Conservation (phyloP, 2,329 filamentous ascomycete genomes). For the Alternaria arborescens region DNA sequence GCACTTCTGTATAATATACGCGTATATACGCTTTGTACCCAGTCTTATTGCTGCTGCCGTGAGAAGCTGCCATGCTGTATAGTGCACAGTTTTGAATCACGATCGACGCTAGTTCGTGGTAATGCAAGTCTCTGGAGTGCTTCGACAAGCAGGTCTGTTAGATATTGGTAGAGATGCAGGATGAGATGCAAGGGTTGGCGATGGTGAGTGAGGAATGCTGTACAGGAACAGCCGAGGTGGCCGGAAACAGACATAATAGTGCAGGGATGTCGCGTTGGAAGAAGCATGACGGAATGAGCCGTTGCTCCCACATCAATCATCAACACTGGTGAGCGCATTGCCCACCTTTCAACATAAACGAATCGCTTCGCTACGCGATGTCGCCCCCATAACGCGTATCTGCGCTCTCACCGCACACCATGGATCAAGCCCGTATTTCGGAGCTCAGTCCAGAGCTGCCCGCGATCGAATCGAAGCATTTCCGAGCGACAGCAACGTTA, state of each 20-base stretch:
- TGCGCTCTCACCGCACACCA: slow-evolving; percentile 25
- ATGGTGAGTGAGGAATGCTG: background rate
- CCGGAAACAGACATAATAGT: slow-evolving; percentile 3
- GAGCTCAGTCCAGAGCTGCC: slow-evolving; percentile 44
- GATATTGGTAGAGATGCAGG: background rate
- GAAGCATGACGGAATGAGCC: slow-evolving; percentile 16
- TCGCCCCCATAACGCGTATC: slow-evolving; percentile 11
- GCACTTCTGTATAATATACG: background rate
- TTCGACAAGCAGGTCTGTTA: background rate
- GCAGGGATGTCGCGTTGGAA: slow-evolving; percentile 15
- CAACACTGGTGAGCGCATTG: slow-evolving; percentile 1
- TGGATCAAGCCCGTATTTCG: slow-evolving; percentile 45
- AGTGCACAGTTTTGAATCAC: background rate
- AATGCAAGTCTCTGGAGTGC: background rate
- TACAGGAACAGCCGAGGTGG: slow-evolving; percentile 8
- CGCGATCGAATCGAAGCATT: slow-evolving; percentile 41
- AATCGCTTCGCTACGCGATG: slow-evolving; percentile 8
- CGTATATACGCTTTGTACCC: background rate
- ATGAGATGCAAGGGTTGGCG: background rate
- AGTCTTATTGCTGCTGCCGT: background rate
- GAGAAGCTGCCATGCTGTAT: background rate
- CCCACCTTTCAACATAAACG: background rate
- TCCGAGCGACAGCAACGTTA: slow-evolving; percentile 80
- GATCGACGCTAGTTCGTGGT: background rate
- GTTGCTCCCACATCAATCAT: slow-evolving; percentile 11